phyloP scores from a whole-genome alignment of 768 basidiomycete genomes.

The Mycena rebaudengoi region DNA sequence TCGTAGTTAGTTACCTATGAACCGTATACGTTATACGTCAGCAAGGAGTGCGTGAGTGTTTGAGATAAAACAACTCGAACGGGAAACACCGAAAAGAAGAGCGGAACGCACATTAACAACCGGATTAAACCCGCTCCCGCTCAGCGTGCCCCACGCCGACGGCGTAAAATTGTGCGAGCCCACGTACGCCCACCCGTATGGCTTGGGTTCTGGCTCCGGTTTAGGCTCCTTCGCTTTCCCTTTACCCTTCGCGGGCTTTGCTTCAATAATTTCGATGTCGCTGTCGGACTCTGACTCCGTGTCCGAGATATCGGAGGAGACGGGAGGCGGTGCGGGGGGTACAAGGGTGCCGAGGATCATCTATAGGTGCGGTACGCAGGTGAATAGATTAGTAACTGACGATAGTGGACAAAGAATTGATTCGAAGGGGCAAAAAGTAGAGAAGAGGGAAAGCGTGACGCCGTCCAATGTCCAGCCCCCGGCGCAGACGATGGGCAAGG shows the following conservation, averaged over 20 bases:
- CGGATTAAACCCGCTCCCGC: conserved; percentile 60
- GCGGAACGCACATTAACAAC: conserved; percentile 49
- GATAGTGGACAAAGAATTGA: no score
- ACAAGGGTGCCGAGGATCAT: no score
- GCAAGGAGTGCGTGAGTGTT: neutral
- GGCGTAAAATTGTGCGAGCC: conserved; percentile 77
- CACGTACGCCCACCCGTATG: conserved; percentile 64
- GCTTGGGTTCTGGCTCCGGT: neutral
- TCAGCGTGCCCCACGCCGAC: conserved; percentile 69
- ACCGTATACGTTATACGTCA: no score
- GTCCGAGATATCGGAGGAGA: no score
- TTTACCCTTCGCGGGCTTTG: conserved; percentile 1
- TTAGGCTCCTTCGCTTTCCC: neutral
- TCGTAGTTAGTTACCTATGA: conserved; percentile 69
- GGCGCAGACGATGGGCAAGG: no score
- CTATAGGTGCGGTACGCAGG: no score
- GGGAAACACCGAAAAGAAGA: neutral
- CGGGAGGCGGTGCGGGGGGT: no score
- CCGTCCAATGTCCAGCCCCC: no score
- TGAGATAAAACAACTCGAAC: neutral
- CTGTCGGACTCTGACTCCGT: conserved; percentile 32
- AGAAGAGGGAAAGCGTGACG: no score
- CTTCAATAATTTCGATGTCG: conserved; percentile 23
- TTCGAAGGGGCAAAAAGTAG: no score
- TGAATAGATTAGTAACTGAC: no score